Base-by-base conservation (phyloP, 306 rosid species). In the Erythrophleum fordii region DNA sequence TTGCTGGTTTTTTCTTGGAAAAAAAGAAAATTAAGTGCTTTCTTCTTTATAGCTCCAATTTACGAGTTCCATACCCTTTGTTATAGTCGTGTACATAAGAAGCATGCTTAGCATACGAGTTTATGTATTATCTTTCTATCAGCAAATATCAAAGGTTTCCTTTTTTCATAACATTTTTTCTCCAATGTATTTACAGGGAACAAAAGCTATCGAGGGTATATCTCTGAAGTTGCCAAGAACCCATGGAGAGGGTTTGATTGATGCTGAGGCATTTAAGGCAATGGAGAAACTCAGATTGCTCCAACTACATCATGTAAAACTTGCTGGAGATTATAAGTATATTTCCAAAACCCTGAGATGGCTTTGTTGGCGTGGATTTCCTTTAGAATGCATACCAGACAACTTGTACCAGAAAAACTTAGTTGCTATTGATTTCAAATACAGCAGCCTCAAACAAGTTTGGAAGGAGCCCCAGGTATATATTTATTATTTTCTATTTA, bases 271-370 rank as follows among this genome's bases (percentile, higher is more conserved):
- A n/a, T n/a, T n/a, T n/a, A n/a, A 14, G 44, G 2, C 48, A 13
- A 91, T 89, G 90, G 37, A 73, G 5, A 84, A 25, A 9, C 35
- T 91, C 39, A 85, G 86, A 72, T 66, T 89, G 28, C 75, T 91
- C 8, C 78, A 68, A 29, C 87, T 91, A 1, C 12, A 46, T 17
- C 0, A 6, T 14, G 89, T 85, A 0, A 18, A 61, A 0, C 61
- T 85, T 3, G 18, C 0, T 5, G 87, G 88, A 48, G 77, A 59
- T 42, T 85, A 22, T 70, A 53, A 31, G 55, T 11, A 72, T 70
- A 49, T 90, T 71, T 73, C 87, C 7, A 4, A 75, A 23, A 41
- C 70, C 1, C 9, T 88, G n/a, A 83, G 76, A 46, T 88, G 89
- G 91, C 0, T 88, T 13, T 53, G 41, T 78, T 85, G 91, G 91